Conservation (phyloP, 768 basidiomycete genomes). For the Agrocybe praecox region DNA sequence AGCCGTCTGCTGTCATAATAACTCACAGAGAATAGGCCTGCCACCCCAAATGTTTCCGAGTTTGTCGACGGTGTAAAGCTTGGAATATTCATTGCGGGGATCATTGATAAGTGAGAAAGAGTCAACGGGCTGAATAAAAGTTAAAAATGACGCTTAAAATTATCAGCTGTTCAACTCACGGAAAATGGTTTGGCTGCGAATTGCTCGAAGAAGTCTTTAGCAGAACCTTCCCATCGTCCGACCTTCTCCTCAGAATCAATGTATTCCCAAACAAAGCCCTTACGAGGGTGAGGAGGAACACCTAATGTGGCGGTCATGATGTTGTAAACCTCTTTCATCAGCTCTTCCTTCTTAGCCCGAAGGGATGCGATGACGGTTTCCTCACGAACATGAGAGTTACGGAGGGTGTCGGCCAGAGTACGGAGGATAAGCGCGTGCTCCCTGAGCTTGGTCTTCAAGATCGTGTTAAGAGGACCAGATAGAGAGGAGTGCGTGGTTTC, state of each 20-base stretch:
- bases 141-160: constrained; percentile 3
- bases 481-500: constrained; percentile 84
- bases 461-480: constrained; percentile 69
- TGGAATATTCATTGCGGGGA: constrained; percentile 81
- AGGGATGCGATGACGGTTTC: constrained; percentile 54
- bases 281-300: constrained; percentile 75
- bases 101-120: constrained; percentile 95
- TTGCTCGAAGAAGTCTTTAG: constrained; percentile 75
- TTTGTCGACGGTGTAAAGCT: constrained; percentile 89
- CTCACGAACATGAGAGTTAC: constrained; percentile 45
- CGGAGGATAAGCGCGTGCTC: constrained; percentile 89
- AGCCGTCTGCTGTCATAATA: neutral
- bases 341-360: constrained; percentile 81
- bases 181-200: constrained; percentile 61
- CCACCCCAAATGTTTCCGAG: constrained; percentile 94
- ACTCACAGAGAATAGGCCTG: constrained; percentile 80
- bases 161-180: constrained; percentile 34
- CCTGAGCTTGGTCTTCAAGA: constrained; percentile 89
- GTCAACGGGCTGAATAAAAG: constrained; percentile 54
- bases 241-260: constrained; percentile 79
- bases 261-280: constrained; percentile 86
- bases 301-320: constrained; percentile 87
- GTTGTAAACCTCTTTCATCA: constrained; percentile 83
- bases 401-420: constrained; percentile 54
- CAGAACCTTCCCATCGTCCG: constrained; percentile 77